phyloP scores from a whole-genome alignment of 2,329 filamentous ascomycete genomes.

The Paecilomyces sp. region DNA sequence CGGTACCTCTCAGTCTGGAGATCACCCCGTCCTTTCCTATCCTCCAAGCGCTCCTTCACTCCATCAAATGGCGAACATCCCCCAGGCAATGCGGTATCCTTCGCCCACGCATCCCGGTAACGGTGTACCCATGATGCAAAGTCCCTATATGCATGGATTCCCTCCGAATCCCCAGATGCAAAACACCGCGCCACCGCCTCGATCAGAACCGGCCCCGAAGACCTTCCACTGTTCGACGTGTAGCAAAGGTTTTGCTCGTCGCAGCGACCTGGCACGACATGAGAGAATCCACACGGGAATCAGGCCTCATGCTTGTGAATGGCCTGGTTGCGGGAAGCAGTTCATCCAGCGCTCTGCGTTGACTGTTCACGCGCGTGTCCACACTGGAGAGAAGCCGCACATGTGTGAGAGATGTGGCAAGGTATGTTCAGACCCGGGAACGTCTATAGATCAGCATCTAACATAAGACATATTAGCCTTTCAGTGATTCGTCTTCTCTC shows the following conservation, averaged over 20 bases:
- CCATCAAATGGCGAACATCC: constrained; percentile 43
- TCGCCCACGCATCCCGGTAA: constrained; percentile 46
- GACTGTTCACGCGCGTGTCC: constrained; percentile 90
- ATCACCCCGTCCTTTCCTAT: constrained; percentile 51
- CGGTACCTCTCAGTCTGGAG: constrained; percentile 49
- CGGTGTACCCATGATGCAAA: constrained; percentile 49
- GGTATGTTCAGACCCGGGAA: constrained; percentile 46
- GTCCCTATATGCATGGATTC: constrained; percentile 45
- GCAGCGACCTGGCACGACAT: constrained; percentile 90
- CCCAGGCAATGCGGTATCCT: constrained; percentile 48
- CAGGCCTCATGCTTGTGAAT: constrained; percentile 87
- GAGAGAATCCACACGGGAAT: constrained; percentile 93
- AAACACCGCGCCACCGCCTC: constrained; percentile 35
- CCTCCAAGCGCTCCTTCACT: constrained; percentile 49
- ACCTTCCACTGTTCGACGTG: constrained; percentile 87
- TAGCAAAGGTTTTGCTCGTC: constrained; percentile 81
- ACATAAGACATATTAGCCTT: constrained; percentile 56
- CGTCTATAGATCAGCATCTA: background rate
- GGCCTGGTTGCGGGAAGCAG: constrained; percentile 80
- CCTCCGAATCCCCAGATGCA: constrained; percentile 41
- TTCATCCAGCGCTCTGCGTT: constrained; percentile 96
- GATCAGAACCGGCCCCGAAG: constrained; percentile 51
- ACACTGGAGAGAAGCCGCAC: constrained; percentile 97
- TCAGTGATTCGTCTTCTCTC: constrained; percentile 91
- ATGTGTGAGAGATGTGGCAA: constrained; percentile 96